phyloP scores from a whole-genome alignment of 2,329 filamentous ascomycete genomes.

The Cladophialophora carrionii region DNA sequence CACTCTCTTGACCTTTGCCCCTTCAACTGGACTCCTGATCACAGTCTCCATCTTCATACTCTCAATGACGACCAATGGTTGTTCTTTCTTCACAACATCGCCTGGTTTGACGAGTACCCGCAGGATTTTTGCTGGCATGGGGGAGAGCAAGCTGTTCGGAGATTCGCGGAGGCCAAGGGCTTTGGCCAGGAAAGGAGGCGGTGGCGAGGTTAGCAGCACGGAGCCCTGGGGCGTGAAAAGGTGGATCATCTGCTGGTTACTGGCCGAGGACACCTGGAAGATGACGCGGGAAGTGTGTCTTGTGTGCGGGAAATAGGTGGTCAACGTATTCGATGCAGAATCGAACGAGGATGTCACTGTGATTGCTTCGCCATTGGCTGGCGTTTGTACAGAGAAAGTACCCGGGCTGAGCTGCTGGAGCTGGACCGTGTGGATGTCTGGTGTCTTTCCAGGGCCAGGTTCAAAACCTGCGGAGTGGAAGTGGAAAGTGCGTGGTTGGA shows the following conservation, averaged over 20 bases:
- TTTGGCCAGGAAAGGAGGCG: conserved; percentile 82
- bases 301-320: conserved; percentile 79
- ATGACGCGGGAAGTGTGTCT: conserved; percentile 80
- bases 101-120: conserved; percentile 86
- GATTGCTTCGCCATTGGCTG: conserved; percentile 43
- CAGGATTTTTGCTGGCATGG: conserved; percentile 97
- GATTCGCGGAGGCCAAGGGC: conserved; percentile 80
- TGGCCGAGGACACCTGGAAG: conserved; percentile 20
- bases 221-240: conserved; percentile 73
- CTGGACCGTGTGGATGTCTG: conserved; percentile 45
- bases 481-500: conserved; percentile 37
- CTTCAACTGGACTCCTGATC: conserved; percentile 74
- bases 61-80: conserved; percentile 85
- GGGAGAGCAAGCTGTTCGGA: conserved; percentile 80
- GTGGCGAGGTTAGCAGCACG: conserved; percentile 58
- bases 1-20: conserved; percentile 67
- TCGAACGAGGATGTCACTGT: conserved; percentile 56
- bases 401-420: conserved; percentile 56
- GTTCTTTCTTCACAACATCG: conserved; percentile 79
- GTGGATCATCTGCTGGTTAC: conserved; percentile 56
- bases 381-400: conserved; percentile 55
- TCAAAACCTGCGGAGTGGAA: conserved; percentile 36
- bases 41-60: conserved; percentile 92
- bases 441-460: conserved; percentile 31
- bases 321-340: conserved; percentile 56